Conservation (phyloP, 176 grass and related monocot genomes). For the Lolium perenne region DNA sequence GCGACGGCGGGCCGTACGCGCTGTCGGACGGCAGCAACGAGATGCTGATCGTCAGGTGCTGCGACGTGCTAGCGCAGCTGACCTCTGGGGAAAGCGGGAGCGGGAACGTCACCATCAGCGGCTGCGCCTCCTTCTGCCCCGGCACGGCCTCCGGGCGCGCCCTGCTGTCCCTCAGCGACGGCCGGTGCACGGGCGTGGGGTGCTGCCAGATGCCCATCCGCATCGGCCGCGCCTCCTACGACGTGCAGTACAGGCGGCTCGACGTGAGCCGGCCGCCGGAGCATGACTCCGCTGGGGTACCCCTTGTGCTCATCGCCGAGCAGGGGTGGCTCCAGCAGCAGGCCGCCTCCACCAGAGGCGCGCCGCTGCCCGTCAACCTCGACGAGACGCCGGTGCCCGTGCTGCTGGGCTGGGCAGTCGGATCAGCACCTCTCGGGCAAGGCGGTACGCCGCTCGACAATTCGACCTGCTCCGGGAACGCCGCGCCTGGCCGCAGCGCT, state of each 20-base stretch:
- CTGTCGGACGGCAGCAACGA: constrained; percentile 13
- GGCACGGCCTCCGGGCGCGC: not conserved
- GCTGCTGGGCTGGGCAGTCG: not conserved
- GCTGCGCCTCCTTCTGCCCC: constrained; percentile 36
- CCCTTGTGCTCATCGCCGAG: not conserved
- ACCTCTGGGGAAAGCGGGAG: not conserved
- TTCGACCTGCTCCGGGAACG: constrained; percentile 10
- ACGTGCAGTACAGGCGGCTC: not conserved
- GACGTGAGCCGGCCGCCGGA: not conserved
- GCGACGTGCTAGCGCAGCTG: constrained; percentile 14
- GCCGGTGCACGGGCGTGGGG: constrained; percentile 22
- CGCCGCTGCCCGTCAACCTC: not conserved
- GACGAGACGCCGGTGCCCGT: not conserved
- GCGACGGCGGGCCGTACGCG: not conserved
- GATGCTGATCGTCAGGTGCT: constrained; percentile 2
- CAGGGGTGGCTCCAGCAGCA: not conserved
- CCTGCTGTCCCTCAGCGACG: not conserved
- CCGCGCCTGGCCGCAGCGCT: constrained; percentile 1
- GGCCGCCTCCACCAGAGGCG: not conserved
- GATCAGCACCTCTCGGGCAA: not conserved
- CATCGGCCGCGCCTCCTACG: constrained; percentile 1
- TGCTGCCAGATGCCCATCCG: constrained; percentile 32
- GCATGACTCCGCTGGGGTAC: not conserved
- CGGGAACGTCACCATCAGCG: constrained; percentile 30
- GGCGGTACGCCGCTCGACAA: not conserved